phyloP scores from a whole-genome alignment of 2,329 filamentous ascomycete genomes.

The Ilyonectria destructans region DNA sequence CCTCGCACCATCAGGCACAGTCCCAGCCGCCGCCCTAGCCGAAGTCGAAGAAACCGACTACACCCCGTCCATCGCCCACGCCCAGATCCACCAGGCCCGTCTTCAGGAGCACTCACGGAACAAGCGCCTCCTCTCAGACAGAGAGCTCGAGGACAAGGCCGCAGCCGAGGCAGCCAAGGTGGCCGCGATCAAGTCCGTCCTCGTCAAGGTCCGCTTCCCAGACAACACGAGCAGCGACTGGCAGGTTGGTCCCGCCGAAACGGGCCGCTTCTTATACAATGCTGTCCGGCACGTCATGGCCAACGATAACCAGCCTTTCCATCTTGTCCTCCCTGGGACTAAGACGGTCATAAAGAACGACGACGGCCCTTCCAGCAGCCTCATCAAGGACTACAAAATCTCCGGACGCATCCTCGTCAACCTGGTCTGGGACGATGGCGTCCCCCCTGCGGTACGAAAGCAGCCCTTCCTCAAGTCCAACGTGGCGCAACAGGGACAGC shows the following conservation, averaged over 20 bases:
- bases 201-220: constrained; percentile 88
- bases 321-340: constrained; percentile 75
- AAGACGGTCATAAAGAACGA: constrained; percentile 67
- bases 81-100: constrained; percentile 80
- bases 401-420: constrained; percentile 81
- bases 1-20: constrained; percentile 81
- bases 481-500: constrained; percentile 75
- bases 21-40: constrained; percentile 81
- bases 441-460: constrained; percentile 69
- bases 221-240: constrained; percentile 86
- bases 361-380: constrained; percentile 62
- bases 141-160: constrained; percentile 82
- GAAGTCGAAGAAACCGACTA: constrained; percentile 83
- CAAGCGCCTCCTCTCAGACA: constrained; percentile 85
- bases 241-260: constrained; percentile 78
- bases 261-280: constrained; percentile 80
- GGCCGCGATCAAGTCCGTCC: constrained; percentile 77
- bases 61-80: constrained; percentile 82
- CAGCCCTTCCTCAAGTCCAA: constrained; percentile 72
- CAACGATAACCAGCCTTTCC: constrained; percentile 77
- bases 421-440: constrained; percentile 80
- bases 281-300: constrained; percentile 83
- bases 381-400: constrained; percentile 84
- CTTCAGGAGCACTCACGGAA: constrained; percentile 78
- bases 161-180: constrained; percentile 77